Percentiles rank a stretch among this genome's conserved stretches.
These are phyloP conservation scores for Tetraselmis chui DNA, from an alignment of 139 green algal genomes.

Conservation along the genomic window DNA sequence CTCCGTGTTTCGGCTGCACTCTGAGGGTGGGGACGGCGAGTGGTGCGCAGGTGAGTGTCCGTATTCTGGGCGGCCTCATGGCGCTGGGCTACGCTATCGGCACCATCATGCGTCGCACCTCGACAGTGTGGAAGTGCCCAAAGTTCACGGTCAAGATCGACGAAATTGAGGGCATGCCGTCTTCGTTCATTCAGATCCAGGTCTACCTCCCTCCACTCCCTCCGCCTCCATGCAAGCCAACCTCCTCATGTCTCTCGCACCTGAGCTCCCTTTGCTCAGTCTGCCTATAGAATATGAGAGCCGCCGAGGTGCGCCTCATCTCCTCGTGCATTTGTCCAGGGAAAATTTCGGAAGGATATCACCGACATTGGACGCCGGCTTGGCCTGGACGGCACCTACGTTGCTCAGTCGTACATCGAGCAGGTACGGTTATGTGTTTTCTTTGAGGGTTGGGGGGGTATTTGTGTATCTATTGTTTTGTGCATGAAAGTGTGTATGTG, in stretches of 20 bases:
- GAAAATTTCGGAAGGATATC: conserved; percentile 65
- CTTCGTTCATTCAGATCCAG: conserved; percentile 23
- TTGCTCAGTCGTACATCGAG: conserved; percentile 90
- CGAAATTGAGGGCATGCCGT: conserved; percentile 59
- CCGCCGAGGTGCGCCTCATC: no score
- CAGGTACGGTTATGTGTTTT: conserved; percentile 42
- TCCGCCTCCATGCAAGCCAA: conserved; percentile 2
- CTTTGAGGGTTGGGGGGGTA: no score
- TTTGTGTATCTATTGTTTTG: no score
- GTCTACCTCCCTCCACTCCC: background rate
- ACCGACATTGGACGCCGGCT: conserved; percentile 51
- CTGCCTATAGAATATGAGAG: no score
- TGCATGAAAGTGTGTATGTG: no score
- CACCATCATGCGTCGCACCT: conserved; percentile 79
- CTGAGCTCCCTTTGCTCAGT: conserved; percentile 3
- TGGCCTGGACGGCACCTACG: conserved; percentile 78
- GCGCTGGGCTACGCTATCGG: conserved; percentile 95
- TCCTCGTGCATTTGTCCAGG: conserved; percentile 51
- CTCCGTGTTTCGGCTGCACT: background rate
- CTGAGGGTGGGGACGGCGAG: background rate
- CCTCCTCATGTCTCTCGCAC: no score
- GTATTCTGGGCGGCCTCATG: conserved; percentile 93
- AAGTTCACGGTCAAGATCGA: conserved; percentile 76
- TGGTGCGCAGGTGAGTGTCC: conserved; percentile 55
- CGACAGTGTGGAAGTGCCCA: conserved; percentile 20